Percentiles rank a stretch among this genome's conserved stretches.
Evolutionary conservation across 2,329 filamentous ascomycete genomes (phyloP).

Genomic region (Fusarium albidum): DNA sequence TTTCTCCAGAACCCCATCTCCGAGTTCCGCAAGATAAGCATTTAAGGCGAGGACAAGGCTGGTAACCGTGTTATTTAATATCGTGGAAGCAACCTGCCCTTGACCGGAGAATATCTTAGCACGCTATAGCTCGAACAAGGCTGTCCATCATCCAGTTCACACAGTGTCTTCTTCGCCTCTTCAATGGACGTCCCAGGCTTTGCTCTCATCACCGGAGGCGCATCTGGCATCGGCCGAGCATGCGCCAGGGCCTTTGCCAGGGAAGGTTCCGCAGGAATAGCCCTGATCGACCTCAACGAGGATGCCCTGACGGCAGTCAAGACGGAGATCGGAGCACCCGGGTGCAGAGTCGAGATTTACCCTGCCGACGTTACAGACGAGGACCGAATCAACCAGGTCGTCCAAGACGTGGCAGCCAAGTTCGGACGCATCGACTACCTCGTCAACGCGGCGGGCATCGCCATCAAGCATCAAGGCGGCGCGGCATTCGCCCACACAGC

Average conservation of each 20-base stretch:
- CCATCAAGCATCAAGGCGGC: conserved; percentile 48
- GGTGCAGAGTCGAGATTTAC: conserved; percentile 15
- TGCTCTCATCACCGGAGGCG: conserved; percentile 43
- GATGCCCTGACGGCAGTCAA: conserved; percentile 28
- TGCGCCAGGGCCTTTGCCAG: conserved; percentile 40
- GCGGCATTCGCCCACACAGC: conserved; percentile 45
- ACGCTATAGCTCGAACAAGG: too few species aligned
- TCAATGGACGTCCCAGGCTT: conserved; percentile 43
- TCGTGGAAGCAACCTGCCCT: too few species aligned
- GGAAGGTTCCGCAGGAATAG: conserved; percentile 41
- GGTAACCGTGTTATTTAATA: too few species aligned
- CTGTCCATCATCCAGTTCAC: too few species aligned
- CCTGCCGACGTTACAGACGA: conserved; percentile 44
- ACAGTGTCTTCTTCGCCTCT: too few species aligned
- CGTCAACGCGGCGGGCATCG: conserved; percentile 52
- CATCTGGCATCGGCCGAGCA: conserved; percentile 43
- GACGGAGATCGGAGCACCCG: conserved; percentile 26
- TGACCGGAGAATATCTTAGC: too few species aligned
- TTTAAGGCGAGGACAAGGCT: background rate
- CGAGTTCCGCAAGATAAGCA: background rate
- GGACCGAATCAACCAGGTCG: conserved; percentile 24
- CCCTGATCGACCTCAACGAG: conserved; percentile 38
- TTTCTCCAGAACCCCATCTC: conserved; percentile 8
- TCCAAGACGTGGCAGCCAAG: conserved; percentile 36
- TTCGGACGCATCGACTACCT: conserved; percentile 52